Evolutionary conservation across 225 moss, liverwort and hornwort genomes (phyloP).

Genomic region (Pseudisothecium myosuroides): DNA sequence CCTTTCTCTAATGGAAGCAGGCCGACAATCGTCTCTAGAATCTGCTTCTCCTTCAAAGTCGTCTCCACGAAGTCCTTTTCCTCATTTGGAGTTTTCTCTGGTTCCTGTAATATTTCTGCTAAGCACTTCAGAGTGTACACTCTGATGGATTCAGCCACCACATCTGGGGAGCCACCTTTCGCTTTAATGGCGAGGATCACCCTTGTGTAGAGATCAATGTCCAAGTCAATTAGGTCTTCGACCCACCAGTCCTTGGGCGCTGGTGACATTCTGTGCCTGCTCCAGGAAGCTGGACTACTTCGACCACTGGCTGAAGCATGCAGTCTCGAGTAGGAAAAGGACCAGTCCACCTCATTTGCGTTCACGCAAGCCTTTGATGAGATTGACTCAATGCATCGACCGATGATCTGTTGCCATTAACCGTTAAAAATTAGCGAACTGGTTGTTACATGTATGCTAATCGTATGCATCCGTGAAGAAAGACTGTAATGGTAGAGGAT

Average conservation of each 20-base stretch:
- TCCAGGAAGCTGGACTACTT: slow-evolving; percentile 23
- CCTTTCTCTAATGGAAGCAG: slow-evolving; percentile 59
- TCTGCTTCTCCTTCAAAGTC: slow-evolving; percentile 29
- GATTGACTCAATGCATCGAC: slow-evolving; percentile 58
- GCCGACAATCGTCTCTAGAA: slow-evolving; percentile 59
- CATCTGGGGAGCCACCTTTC: slow-evolving; percentile 34
- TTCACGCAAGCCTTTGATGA: slow-evolving; percentile 44
- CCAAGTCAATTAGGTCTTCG: slow-evolving; percentile 56
- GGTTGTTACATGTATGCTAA: background rate
- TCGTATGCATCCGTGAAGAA: background rate
- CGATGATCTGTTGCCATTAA: slow-evolving; percentile 26
- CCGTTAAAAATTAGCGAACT: background rate
- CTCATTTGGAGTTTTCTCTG: slow-evolving; percentile 1
- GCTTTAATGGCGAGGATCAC: slow-evolving; percentile 61
- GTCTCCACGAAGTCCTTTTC: slow-evolving; percentile 15
- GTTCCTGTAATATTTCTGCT: slow-evolving; percentile 11
- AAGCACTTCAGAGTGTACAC: slow-evolving; percentile 46
- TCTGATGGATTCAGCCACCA: slow-evolving; percentile 55
- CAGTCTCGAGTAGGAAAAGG: slow-evolving; percentile 44
- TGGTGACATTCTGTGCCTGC: slow-evolving; percentile 17
- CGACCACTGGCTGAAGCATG: background rate
- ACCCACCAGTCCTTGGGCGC: slow-evolving; percentile 75
- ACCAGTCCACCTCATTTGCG: slow-evolving; percentile 49
- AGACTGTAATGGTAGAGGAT: background rate
- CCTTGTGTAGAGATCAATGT: slow-evolving; percentile 55